Percentiles rank a stretch among this genome's conserved stretches.
Evolutionary conservation across 2,329 filamentous ascomycete genomes (phyloP).

Genomic region (Camptophora hylomeconis): DNA sequence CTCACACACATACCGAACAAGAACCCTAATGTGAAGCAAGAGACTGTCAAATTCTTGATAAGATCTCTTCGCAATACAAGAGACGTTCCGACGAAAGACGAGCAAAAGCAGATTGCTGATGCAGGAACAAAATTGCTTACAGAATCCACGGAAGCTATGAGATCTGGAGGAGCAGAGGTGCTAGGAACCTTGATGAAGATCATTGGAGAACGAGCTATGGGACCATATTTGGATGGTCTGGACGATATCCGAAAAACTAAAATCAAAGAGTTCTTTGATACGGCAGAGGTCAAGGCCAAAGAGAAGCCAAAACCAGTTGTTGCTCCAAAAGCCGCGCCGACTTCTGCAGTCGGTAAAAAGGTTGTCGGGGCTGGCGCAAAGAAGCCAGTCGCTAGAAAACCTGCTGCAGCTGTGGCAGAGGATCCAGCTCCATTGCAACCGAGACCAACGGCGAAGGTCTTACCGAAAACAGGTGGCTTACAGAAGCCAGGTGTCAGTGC

Average conservation of each 20-base stretch:
- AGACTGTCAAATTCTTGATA: slow-evolving; percentile 86
- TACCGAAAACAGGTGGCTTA: slow-evolving; percentile 32
- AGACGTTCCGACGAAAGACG: slow-evolving; percentile 70
- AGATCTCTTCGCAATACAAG: slow-evolving; percentile 71
- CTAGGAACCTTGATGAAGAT: slow-evolving; percentile 97
- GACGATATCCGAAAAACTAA: slow-evolving; percentile 94
- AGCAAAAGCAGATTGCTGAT: slow-evolving; percentile 78
- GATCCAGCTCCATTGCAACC: slow-evolving; percentile 37
- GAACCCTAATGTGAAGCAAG: slow-evolving; percentile 94
- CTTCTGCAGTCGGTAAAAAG: slow-evolving; percentile 38
- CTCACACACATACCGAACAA: slow-evolving; percentile 77
- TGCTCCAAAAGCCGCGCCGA: slow-evolving; percentile 46
- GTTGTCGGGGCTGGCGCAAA: slow-evolving; percentile 39
- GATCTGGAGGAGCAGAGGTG: slow-evolving; percentile 82
- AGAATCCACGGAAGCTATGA: slow-evolving; percentile 73
- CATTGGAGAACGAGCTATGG: slow-evolving; percentile 92
- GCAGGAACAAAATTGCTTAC: slow-evolving; percentile 77
- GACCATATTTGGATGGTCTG: slow-evolving; percentile 74
- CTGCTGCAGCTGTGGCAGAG: slow-evolving; percentile 40
- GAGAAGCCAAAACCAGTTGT: slow-evolving; percentile 74
- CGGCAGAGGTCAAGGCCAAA: slow-evolving; percentile 73
- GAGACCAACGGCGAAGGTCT: slow-evolving; percentile 26
- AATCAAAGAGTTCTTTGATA: slow-evolving; percentile 81
- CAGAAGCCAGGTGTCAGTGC: slow-evolving; percentile 27
- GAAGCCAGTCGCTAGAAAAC: slow-evolving; percentile 35